Percentiles rank a stretch among this genome's conserved stretches.
These are phyloP conservation scores for Cicer pinnatifidum DNA, from an alignment of 306 rosid species.

Conservation along the genomic window DNA sequence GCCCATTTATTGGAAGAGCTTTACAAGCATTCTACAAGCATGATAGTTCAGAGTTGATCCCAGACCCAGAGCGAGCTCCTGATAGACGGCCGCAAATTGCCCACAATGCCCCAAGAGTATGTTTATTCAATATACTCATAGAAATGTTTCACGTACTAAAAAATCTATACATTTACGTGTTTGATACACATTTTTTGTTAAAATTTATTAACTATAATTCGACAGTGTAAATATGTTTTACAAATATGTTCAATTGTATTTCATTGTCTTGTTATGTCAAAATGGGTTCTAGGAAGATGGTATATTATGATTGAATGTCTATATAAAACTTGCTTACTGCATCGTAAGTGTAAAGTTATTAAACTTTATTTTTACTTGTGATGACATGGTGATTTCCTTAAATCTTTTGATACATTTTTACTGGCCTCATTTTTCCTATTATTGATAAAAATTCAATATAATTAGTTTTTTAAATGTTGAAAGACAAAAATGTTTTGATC, in stretches of 20 bases:
- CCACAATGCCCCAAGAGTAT: slow-evolving; percentile 75
- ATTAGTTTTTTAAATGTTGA: background rate
- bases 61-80: slow-evolving; percentile 77
- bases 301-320: background rate
- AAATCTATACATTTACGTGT: background rate
- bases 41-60: slow-evolving; percentile 83
- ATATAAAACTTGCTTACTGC: background rate
- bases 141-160: background rate
- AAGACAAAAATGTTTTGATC: slow-evolving; percentile 5
- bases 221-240: background rate
- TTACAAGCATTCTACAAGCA: slow-evolving; percentile 89
- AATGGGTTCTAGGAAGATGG: background rate
- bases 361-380: slow-evolving; percentile 6
- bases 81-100: slow-evolving; percentile 67
- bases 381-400: slow-evolving; percentile 8
- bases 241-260: background rate
- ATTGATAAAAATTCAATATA: background rate
- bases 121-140: slow-evolving; percentile 40
- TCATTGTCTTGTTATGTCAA: background rate
- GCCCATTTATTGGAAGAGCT: slow-evolving; percentile 92
- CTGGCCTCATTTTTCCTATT: background rate
- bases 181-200: background rate
- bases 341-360: background rate
- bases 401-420: slow-evolving; percentile 30
- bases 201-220: background rate